phyloP scores from a whole-genome alignment of 345 rosid genomes.

The Trapa incisa region DNA sequence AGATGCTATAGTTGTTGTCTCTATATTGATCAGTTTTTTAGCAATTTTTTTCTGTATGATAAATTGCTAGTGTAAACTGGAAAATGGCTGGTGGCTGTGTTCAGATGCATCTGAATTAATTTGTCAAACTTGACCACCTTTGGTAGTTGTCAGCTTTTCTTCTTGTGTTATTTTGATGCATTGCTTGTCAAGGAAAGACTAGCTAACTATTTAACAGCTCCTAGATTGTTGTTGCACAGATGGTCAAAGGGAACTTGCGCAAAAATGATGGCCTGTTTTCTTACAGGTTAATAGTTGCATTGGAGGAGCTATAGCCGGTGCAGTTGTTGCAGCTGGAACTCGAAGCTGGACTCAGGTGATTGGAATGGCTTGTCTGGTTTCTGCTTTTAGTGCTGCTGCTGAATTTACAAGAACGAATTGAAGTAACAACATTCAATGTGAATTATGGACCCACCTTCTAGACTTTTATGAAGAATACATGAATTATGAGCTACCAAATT shows the following conservation, averaged over 20 bases:
- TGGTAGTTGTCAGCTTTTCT: background rate
- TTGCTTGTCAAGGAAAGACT: background rate
- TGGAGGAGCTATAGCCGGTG: constrained; percentile 76
- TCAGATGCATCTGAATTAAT: background rate
- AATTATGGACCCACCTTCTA: background rate
- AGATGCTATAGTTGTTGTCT: background rate
- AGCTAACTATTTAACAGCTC: background rate
- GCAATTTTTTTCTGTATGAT: no score
- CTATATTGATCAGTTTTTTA: no score
- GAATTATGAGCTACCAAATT: background rate
- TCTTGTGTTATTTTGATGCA: background rate
- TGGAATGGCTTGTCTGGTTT: constrained; percentile 45
- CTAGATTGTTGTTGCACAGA: background rate
- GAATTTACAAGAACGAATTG: constrained; percentile 40
- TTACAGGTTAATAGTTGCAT: constrained; percentile 56
- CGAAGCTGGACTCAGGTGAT: constrained; percentile 48
- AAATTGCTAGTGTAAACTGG: background rate
- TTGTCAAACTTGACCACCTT: background rate
- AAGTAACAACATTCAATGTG: constrained; percentile 5
- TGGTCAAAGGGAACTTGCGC: background rate
- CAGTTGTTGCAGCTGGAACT: constrained; percentile 53
- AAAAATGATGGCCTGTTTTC: background rate
- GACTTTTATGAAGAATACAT: background rate
- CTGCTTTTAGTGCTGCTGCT: constrained; percentile 57
- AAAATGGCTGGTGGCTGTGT: background rate